Conservation (phyloP, 257 asterid genomes). For the Petunia secreta region DNA sequence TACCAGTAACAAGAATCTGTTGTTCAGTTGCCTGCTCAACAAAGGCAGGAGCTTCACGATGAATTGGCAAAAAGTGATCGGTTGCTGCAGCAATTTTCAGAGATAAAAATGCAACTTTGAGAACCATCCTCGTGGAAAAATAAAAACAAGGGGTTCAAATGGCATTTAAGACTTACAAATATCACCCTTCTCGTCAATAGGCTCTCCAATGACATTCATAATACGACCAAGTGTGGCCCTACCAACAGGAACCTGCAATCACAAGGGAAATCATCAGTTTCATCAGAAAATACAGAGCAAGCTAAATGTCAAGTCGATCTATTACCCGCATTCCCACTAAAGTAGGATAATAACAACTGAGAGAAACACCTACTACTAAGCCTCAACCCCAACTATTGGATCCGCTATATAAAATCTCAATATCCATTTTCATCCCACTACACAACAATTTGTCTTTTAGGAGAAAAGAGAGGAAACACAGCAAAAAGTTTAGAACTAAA, state of each 20-base stretch:
- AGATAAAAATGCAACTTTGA: background rate
- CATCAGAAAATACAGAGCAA: background rate
- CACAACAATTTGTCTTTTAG: background rate
- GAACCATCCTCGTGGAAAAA: background rate
- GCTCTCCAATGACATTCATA: constrained; percentile 94
- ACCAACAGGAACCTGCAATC: constrained; percentile 90
- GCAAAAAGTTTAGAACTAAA: background rate
- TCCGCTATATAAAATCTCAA: background rate
- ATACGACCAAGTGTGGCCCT: constrained; percentile 98
- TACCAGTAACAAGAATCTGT: constrained; percentile 94
- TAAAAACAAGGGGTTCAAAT: background rate
- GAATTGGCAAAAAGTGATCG: constrained; percentile 87
- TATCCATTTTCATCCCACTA: background rate
- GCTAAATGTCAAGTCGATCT: background rate
- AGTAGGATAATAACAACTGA: background rate
- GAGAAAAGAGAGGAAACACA: background rate
- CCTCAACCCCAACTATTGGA: background rate
- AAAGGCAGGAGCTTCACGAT: constrained; percentile 95
- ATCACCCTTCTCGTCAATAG: constrained; percentile 87
- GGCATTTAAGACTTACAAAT: constrained; percentile 54
- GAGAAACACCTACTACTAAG: background rate
- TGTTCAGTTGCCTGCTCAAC: constrained; percentile 98
- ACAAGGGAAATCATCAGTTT: background rate
- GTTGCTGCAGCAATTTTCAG: constrained; percentile 57
- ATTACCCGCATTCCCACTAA: background rate